phyloP scores from a whole-genome alignment of 805 yeast species.

The Candida multigemmis region DNA sequence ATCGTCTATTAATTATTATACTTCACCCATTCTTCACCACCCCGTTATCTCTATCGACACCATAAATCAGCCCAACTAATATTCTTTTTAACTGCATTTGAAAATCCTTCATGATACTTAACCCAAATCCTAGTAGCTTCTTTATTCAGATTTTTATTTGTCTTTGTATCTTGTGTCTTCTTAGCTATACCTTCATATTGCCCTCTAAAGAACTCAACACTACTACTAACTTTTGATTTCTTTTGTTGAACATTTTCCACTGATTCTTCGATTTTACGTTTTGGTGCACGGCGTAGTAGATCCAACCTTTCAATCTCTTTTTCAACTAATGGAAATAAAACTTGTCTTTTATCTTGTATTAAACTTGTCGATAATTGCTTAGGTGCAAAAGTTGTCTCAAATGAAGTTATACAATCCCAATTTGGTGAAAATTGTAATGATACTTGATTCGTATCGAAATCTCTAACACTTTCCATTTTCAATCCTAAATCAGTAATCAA shows the following conservation, averaged over 20 bases:
- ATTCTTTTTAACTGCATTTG: constrained; percentile 82
- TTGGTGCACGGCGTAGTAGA: constrained; percentile 4
- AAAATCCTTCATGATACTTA: constrained; percentile 86
- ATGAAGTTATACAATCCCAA: constrained; percentile 23
- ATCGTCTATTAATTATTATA: constrained; percentile 1
- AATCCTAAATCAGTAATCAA: constrained; percentile 32
- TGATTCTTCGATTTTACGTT: constrained; percentile 6
- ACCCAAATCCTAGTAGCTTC: constrained; percentile 58
- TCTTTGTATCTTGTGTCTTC: constrained; percentile 15
- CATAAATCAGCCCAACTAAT: constrained; percentile 71
- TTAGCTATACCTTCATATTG: constrained; percentile 25
- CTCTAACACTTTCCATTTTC: constrained; percentile 25
- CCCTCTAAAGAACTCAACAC: constrained; percentile 30
- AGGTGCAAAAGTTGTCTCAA: constrained; percentile 10
- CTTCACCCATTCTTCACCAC: constrained; percentile 7
- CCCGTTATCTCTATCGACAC: too few species aligned
- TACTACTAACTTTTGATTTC: constrained; percentile 17
- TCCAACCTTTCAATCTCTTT: constrained; percentile 19
- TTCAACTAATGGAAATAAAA: constrained; percentile 27
- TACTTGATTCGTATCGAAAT: constrained; percentile 19
- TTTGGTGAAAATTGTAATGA: constrained; percentile 22
- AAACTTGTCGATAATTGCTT: too few species aligned
- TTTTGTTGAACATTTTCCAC: constrained; percentile 5
- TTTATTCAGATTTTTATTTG: constrained; percentile 15
- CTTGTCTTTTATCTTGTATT: constrained; percentile 19